Evolutionary conservation across 768 basidiomycete species (phyloP), one percentile per base, ranked within the genome.

Genomic region (Cubamyces lactineus): DNA sequence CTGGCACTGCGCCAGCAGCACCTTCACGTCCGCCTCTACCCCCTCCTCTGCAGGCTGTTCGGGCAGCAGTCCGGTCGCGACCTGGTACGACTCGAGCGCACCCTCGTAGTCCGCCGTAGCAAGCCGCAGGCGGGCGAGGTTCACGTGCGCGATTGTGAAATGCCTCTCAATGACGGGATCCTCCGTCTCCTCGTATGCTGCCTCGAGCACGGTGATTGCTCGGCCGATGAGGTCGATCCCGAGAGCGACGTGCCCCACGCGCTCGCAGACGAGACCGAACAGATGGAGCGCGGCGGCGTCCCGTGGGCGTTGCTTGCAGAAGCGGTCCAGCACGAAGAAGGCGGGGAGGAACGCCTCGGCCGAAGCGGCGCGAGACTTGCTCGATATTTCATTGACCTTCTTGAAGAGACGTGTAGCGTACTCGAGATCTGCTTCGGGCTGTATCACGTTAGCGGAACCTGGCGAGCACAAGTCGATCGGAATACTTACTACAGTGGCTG

Each of bases 171-270:
- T 84, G 23, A 79, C 76, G 1, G 87, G 74, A 55, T 93, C 89
- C 73, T 99, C 97, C 15, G 84, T 84, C 55, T 89, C 86, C 72
- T 99, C 97, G 75, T 97, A 99, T 26, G 83, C 82, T 1, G 85
- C 81, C 73, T 98, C 96, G n/a, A 98, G 77, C 11, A 94, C 78
- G 3, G 73, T 61, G 15, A 93, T 91, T 0, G 90, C 86, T 28
- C 80, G 81, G 38, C 79, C 73, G 42, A 95, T 79, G 38, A 86
- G 76, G 24, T 78, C 74, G 16, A 80, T 75, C 6, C 86, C 91
- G 28, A 86, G 79, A 16, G 86, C 84, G 28, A 81, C 68, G 41
- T 92, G 88, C 13, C 88, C 90, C 5, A 98, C 76, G 54, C 87
- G 82, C 71, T 99, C 97, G 71, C 89, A 93, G 21, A 98, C 77